phyloP scores from a whole-genome alignment of 1,284 basidiomycete species.

The Apiotrichum mycotoxinovorans region DNA sequence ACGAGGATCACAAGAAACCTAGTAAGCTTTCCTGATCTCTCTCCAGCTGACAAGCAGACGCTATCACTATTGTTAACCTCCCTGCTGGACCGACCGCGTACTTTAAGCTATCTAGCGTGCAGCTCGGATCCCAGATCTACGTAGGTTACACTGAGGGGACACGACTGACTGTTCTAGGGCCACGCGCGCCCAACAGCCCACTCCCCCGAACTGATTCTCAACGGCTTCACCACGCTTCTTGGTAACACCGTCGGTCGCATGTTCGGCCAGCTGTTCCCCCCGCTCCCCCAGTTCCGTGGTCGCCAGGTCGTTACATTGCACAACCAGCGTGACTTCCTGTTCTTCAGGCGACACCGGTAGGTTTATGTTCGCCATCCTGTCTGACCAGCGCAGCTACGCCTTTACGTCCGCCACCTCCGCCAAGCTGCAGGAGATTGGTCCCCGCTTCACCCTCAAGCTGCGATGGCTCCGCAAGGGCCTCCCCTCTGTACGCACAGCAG shows the following conservation, averaged over 20 bases:
- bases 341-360: slow-evolving; percentile 89
- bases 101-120: slow-evolving; percentile 88
- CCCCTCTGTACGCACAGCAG: slow-evolving; percentile 62
- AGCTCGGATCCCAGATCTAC: slow-evolving; percentile 79
- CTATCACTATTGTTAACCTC: slow-evolving; percentile 85
- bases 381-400: slow-evolving; percentile 63
- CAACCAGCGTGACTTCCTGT: slow-evolving; percentile 96
- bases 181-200: slow-evolving; percentile 91
- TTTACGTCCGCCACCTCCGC: slow-evolving; percentile 89
- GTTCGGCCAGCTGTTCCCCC: slow-evolving; percentile 93
- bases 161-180: slow-evolving; percentile 57
- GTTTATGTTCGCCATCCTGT: slow-evolving; percentile 20
- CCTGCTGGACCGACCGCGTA: slow-evolving; percentile 93
- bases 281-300: slow-evolving; percentile 91
- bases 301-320: slow-evolving; percentile 96
- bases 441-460: slow-evolving; percentile 92
- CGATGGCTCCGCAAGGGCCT: slow-evolving; percentile 83
- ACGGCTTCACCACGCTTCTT: slow-evolving; percentile 89
- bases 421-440: slow-evolving; percentile 94
- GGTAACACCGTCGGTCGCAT: slow-evolving; percentile 89
- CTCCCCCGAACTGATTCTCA: slow-evolving; percentile 91
- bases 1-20: slow-evolving; percentile 86
- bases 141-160: slow-evolving; percentile 53
- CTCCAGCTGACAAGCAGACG: slow-evolving; percentile 57
- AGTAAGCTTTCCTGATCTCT: slow-evolving; percentile 58